phyloP scores from a whole-genome alignment of 306 rosid species.

The Gleditsia sinensis region DNA sequence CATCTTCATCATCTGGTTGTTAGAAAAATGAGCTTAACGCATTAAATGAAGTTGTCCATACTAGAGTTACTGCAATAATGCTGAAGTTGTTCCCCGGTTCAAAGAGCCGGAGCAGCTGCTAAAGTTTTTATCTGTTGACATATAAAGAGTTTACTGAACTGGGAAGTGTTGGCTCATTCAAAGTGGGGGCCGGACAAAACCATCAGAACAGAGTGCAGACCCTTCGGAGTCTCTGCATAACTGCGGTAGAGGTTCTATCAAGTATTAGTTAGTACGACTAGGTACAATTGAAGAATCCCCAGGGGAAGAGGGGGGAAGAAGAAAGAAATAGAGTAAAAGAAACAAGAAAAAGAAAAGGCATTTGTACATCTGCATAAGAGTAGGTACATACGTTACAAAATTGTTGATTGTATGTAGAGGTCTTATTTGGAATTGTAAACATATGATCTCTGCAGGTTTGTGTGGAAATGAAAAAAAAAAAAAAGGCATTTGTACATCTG shows the following conservation, averaged over 20 bases:
- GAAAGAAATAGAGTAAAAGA: not conserved
- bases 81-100: slow-evolving; percentile 63
- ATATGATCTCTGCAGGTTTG: slow-evolving; percentile 72
- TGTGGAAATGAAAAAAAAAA: slow-evolving; percentile 45
- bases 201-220: slow-evolving; percentile 43
- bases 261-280: slow-evolving; percentile 43
- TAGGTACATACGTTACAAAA: slow-evolving; percentile 41
- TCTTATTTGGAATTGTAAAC: slow-evolving; percentile 74
- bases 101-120: slow-evolving; percentile 66
- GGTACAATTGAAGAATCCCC: slow-evolving; percentile 62
- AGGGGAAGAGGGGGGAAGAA: slow-evolving; percentile 20
- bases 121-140: slow-evolving; percentile 35
- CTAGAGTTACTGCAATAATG: slow-evolving; percentile 50
- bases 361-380: too few relatives aligned
- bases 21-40: slow-evolving; percentile 44
- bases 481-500: slow-evolving; percentile 26
- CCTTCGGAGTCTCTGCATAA: slow-evolving; percentile 61
- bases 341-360: not conserved
- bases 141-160: slow-evolving; percentile 44
- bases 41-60: slow-evolving; percentile 43
- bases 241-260: slow-evolving; percentile 64
- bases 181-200: slow-evolving; percentile 71
- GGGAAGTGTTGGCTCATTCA: slow-evolving; percentile 73
- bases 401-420: slow-evolving; percentile 60
- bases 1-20: slow-evolving; percentile 59